These are phyloP conservation scores for Chalciporus chontae DNA, from an alignment of 768 basidiomycete species.

Conservation along the genomic window DNA sequence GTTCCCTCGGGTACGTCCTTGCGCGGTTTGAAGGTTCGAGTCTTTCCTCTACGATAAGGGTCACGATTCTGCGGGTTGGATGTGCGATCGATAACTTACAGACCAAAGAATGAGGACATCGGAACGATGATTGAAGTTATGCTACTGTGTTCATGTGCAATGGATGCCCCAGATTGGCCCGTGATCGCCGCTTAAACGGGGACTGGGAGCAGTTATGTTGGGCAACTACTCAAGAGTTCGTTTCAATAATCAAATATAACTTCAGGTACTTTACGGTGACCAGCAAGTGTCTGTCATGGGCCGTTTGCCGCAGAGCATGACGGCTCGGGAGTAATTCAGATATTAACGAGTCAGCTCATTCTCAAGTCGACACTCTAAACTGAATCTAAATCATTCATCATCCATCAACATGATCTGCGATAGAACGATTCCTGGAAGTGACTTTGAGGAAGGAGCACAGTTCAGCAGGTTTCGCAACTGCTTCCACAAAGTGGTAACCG, in stretches of 20 bases:
- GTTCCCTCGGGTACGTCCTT: conserved; percentile 94
- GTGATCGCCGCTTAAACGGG: background rate
- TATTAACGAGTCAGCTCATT: background rate
- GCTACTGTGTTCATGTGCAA: conserved; percentile 1
- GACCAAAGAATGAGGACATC: conserved; percentile 88
- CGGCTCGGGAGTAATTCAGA: too few relatives aligned
- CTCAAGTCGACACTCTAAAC: background rate
- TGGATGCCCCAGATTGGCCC: conserved; percentile 13
- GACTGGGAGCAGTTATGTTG: too few relatives aligned
- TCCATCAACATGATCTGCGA: too few relatives aligned
- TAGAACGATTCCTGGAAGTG: background rate
- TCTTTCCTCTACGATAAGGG: conserved; percentile 63
- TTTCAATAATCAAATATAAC: too few relatives aligned
- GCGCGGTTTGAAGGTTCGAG: conserved; percentile 93
- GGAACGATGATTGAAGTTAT: conserved; percentile 13
- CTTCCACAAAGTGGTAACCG: too few relatives aligned
- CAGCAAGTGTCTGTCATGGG: too few relatives aligned
- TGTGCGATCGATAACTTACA: conserved; percentile 47
- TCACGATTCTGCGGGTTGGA: conserved; percentile 9
- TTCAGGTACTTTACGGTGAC: background rate
- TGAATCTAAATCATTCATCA: background rate
- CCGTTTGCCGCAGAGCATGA: too few relatives aligned
- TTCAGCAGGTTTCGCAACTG: too few relatives aligned
- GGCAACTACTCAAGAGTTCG: too few relatives aligned
- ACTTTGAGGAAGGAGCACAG: too few relatives aligned